These are phyloP conservation scores for Amanita pseudoporphyria DNA, from an alignment of 768 basidiomycete genomes.

Conservation along the genomic window DNA sequence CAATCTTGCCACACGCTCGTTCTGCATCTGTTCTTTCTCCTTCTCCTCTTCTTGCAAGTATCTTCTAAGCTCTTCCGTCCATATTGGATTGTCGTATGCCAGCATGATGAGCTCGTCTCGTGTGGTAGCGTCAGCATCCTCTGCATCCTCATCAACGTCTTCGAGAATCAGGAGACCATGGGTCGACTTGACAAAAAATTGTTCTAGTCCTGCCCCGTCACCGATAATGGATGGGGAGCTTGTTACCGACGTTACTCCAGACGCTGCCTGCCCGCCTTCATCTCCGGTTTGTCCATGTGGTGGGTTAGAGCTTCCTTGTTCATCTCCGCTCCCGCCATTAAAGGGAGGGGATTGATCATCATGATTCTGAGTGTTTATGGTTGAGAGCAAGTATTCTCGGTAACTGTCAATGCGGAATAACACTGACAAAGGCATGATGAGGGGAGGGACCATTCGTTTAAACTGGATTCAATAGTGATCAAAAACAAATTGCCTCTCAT, in stretches of 20 bases:
- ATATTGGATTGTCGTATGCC: conserved; percentile 4
- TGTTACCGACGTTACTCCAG: not conserved
- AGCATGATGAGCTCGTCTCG: no score
- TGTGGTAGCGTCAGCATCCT: no score
- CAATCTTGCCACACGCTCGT: no score
- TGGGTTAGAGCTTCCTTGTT: conserved; percentile 1
- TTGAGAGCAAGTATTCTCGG: conserved; percentile 1
- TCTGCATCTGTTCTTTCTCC: conserved; percentile 8
- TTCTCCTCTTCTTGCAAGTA: conserved; percentile 8
- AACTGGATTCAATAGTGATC: conserved; percentile 3
- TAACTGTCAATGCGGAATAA: not conserved
- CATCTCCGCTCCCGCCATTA: conserved; percentile 1
- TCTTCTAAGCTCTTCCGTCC: conserved; percentile 9
- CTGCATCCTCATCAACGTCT: no score
- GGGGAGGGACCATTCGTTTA: not conserved
- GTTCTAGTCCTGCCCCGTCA: not conserved
- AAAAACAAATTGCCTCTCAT: not conserved
- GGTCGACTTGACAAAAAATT: not conserved
- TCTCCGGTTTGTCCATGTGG: conserved; percentile 1
- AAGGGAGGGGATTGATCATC: not conserved
- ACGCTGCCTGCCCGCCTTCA: not conserved
- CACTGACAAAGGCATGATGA: no score
- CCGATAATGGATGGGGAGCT: not conserved
- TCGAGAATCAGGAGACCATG: no score
- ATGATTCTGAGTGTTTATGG: not conserved